These are phyloP conservation scores for Aspergillus bombycis DNA, from an alignment of 2,329 filamentous ascomycete genomes.

Conservation along the genomic window DNA sequence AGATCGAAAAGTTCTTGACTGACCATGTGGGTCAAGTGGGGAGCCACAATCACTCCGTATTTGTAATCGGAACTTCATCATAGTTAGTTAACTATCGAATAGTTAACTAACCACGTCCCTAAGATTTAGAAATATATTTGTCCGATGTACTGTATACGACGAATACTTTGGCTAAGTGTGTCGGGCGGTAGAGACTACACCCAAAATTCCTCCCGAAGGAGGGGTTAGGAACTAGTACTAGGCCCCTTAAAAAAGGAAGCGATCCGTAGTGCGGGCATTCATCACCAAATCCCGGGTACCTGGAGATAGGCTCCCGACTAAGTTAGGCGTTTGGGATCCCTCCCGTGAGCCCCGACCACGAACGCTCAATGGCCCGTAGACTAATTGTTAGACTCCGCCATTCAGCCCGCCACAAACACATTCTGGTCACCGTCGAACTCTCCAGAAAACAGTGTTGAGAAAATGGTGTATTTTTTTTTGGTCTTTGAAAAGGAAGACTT, in stretches of 20 bases:
- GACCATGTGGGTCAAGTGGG: constrained; percentile 2
- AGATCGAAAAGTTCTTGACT: constrained; percentile 2
- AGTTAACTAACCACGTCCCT: not conserved
- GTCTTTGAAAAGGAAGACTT: not conserved
- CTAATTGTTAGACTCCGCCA: constrained; percentile 15
- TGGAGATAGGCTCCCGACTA: constrained; percentile 2
- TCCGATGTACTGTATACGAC: not conserved
- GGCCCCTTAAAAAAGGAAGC: not conserved
- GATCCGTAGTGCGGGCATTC: not conserved
- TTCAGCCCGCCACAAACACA: constrained; percentile 24
- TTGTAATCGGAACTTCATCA: not conserved
- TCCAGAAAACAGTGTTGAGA: constrained; percentile 17
- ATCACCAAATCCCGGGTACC: not conserved
- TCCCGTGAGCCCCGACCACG: constrained; percentile 1
- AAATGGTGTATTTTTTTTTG: too few relatives aligned
- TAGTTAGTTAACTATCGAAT: too few relatives aligned
- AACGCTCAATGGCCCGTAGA: constrained; percentile 13
- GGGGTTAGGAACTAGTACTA: not conserved
- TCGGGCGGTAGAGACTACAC: not conserved
- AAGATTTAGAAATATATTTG: not conserved
- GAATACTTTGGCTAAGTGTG: not conserved
- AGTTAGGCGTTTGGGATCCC: not conserved
- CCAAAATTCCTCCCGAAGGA: not conserved
- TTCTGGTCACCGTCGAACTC: constrained; percentile 11
- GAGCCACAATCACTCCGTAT: not conserved